These are phyloP conservation scores for Pezicula rhizophila DNA, from an alignment of 2,329 filamentous ascomycete species.

Conservation along the genomic window DNA sequence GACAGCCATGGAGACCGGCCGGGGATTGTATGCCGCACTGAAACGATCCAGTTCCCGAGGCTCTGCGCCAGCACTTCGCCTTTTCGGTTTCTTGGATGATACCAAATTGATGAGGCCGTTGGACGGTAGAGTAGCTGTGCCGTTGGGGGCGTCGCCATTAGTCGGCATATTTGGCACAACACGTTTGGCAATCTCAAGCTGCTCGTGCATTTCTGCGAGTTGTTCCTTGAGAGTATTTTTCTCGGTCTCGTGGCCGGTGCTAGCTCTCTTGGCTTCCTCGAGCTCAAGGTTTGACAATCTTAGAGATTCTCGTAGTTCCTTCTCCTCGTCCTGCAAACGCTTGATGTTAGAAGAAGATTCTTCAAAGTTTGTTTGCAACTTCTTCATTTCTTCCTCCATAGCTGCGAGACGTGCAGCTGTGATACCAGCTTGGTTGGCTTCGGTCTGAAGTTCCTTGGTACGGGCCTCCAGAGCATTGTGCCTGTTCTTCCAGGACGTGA, in stretches of 20 bases:
- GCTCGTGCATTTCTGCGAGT: slow-evolving; percentile 82
- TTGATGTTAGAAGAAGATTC: slow-evolving; percentile 89
- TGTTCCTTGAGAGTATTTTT: slow-evolving; percentile 82
- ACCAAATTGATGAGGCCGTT: slow-evolving; percentile 93
- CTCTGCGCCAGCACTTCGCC: slow-evolving; percentile 85
- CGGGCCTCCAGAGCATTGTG: slow-evolving; percentile 85
- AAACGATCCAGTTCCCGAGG: slow-evolving; percentile 81
- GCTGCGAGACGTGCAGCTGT: slow-evolving; percentile 82
- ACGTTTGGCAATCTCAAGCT: slow-evolving; percentile 81
- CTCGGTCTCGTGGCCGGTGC: slow-evolving; percentile 74
- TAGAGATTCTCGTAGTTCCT: slow-evolving; percentile 74
- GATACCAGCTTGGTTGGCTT: slow-evolving; percentile 97
- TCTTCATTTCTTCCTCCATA: slow-evolving; percentile 94
- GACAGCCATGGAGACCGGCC: slow-evolving; percentile 93
- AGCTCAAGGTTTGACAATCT: slow-evolving; percentile 74
- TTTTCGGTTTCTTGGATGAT: slow-evolving; percentile 93
- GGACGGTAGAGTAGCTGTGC: slow-evolving; percentile 47
- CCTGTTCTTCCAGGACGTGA: slow-evolving; percentile 91
- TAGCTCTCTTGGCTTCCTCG: slow-evolving; percentile 69
- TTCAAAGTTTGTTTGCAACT: slow-evolving; percentile 80
- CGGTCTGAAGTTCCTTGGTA: slow-evolving; percentile 88
- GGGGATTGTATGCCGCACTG: slow-evolving; percentile 86
- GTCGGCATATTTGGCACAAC: slow-evolving; percentile 51
- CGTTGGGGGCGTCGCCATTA: slow-evolving; percentile 65
- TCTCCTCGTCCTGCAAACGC: slow-evolving; percentile 90